Base-by-base conservation (phyloP, 2,329 filamentous ascomycete genomes). In the Alternaria sp. region DNA sequence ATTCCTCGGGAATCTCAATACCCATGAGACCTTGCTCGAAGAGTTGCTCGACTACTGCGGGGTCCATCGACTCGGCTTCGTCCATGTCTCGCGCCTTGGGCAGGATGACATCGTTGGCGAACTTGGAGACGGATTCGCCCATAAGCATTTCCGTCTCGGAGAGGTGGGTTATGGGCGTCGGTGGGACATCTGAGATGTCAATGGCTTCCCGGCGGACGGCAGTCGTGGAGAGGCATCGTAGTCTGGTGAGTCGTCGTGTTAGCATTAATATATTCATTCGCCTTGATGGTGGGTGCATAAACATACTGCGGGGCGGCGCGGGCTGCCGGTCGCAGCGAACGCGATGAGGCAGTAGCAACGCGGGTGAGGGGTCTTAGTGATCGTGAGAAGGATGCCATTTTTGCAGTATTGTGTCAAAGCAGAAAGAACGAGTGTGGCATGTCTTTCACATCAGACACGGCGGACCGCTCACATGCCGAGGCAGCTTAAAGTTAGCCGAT, bases 11-110 rank as follows among this genome's bases (percentile, higher is more conserved):
- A 59, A 99, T 97, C 83, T 99, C 95, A 66, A 99, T 87, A 64
- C 93, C 91, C 95, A 99, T 99, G 51, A 99, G 84, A 0, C 95
- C 95, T 78, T 98, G 94, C 84, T 99, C 95, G 74, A 99, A 99
- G 54, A 97, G 87, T 81, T 95, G 92, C 83, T 97, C 93, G 6
- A 99, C 91, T 8, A 99, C 81, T 2, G 86, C 79, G 0, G 92
- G 89, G 79, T 98, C 95, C 95, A 99, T 98, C 59, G 86, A 81
- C 85, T 99, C 95, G 30, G 90, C 90, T 85, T 99, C 95, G 79
- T 99, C 95, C 95, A 99, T 99, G 18, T 97, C 94, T 59, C 95
- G 92, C 11, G 92, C 94, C 79, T 93, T 94, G 56, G 95, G 95
- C 53, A 94, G 87, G 69, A 99, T 91, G 30, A 93, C 87, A 57